Evolutionary conservation across 169 alveolate genomes (phyloP), one percentile per base, ranked within the genome.

Genomic region (Cryptosporidium meleagridis): DNA sequence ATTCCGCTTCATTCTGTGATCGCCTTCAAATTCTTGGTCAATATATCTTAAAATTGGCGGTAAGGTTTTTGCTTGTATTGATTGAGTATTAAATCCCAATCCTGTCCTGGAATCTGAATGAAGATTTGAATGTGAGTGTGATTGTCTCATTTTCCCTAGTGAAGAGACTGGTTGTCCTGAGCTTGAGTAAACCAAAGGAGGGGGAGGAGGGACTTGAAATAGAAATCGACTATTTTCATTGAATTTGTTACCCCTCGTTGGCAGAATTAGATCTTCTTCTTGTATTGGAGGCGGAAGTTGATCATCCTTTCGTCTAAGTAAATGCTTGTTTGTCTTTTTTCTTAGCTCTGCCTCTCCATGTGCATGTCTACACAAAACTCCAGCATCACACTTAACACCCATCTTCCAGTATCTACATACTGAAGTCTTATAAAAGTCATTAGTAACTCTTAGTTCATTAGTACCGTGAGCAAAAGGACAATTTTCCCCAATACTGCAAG

Each of bases 381-480:
- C 95, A 31, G 93, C 92, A 75, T 86, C 84, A 59, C 95, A 93
- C 31, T 45, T 80, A 16, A 86, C 71, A 16, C 95, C 95, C 86
- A 85, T 91, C 86, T 84, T 91, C 94, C 94, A 93, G 45, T 91
- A 93, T 67, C 92, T 91, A 91, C 95, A 93, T 2, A 93, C 91
- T 12, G 95, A 87, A 18, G 95, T 93, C 68, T 91, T 93, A 75
- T 85, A 93, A 41, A 91, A 91, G 55, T 91, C 95, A 16, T 70
- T 93, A 2, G 95, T 93, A 61, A 93, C 92, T 85, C 92, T 89
- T 16, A 93, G 93, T 84, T 93, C 95, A 33, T 80, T 84, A 41
- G 86, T 85, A n/a, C 95, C 93, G 65, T 93, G 95, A 6, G 95
- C 95, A 80, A 86, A 93, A 72, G 91, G 91, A 85, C 95, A 92